Base-by-base conservation (phyloP, 352 stramenopile genomes). In the Globisporangium irregulare region DNA sequence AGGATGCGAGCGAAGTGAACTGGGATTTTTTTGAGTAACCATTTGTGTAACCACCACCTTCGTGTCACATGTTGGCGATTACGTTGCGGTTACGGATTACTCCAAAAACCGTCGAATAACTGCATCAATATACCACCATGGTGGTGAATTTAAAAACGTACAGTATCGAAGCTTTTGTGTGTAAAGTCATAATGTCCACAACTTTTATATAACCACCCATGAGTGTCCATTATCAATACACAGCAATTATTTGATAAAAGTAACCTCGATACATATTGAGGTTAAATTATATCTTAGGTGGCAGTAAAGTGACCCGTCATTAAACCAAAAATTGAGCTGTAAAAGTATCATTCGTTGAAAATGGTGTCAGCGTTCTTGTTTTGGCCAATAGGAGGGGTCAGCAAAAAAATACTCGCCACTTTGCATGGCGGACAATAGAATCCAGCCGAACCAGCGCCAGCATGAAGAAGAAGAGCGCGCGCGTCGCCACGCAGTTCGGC, bases 401-500 rank as follows among this genome's bases (percentile, higher is more conserved):
- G 38, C 38, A 41, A 41, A 41, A 41, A 14, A 14, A 14, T 8
- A 41, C 10, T 10, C 2, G 9, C 36, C 12, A 48, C 20, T 48
- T 48, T 48, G 41, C 4, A 48, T 48, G 10, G 3, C 14, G 14
- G 38, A 8, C 38, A 48, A 48, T 7, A 20, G 41, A 48, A 48
- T n/a, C 4, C 25, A n/a, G 29, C 29, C 29, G 29, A 32, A 36
- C 24, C 24, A 29, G 8, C 20, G 10, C 18, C 5, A 36, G 8
- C 8, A 38, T 59, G 22, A 68, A 62, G 59, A 56, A 56, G 62
- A 68, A 51, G 38, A 43, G n/a, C 14, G 62, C 24, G 24, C 51
- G 62, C 36, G 62, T 54, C 51, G 62, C 62, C 53, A 41, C 34
- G 53, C 51, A 62, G 62, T 32, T 68, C 53, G 57, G 56, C 18